Evolutionary conservation across 306 rosid genomes (phyloP), one percentile per base, ranked within the genome.

Genomic region (Quercus agrifolia): DNA sequence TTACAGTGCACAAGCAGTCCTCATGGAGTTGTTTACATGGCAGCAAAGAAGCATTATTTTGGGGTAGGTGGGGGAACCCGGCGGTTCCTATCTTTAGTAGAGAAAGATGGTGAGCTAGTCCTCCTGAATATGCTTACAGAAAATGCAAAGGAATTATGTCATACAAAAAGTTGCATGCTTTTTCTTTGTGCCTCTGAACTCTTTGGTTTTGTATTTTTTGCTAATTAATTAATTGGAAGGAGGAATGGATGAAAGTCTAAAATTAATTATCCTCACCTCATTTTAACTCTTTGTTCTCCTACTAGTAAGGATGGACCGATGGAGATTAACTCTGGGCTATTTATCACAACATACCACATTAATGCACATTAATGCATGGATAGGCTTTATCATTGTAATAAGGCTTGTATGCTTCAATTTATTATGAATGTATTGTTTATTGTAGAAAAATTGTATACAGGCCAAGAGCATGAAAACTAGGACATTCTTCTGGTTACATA

Each of bases 21-120:
- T 46, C 77, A 84, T 80, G 98, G 94, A 56, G 81, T 83, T 51
- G 91, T 87, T 31, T 95, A 95, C 83, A 75, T 95, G 91, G 95
- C 99, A 2, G 99, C 91, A 49, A 95, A 95, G 88, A 95, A 95
- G 86, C 87, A 95, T 88, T 94, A 92, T 88, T 94, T 94, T 85
- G 97, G 98, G 76, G 98, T 94, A 11, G 98, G 98, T 9, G 98
- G 98, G 57, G 98, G 97, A 76, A 82, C 82, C 41, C 91, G 97
- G 3, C 87, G 83, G 57, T 94, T 94, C 79, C 85, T 92, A 41
- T 91, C 95, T 4, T 76, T 90, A 80, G 89, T 91, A 38, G 99
- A 91, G 79, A 91, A 91, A 83, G 97, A 92, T 67, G 95, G 97
- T 91, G 78, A 90, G 94, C 44, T 77, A 63, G 23, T 80, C 51